Percentiles rank a stretch among this genome's conserved stretches.
These are phyloP conservation scores for Cercophora sp. DNA, from an alignment of 495 filamentous ascomycete genomes.

Conservation along the genomic window DNA sequence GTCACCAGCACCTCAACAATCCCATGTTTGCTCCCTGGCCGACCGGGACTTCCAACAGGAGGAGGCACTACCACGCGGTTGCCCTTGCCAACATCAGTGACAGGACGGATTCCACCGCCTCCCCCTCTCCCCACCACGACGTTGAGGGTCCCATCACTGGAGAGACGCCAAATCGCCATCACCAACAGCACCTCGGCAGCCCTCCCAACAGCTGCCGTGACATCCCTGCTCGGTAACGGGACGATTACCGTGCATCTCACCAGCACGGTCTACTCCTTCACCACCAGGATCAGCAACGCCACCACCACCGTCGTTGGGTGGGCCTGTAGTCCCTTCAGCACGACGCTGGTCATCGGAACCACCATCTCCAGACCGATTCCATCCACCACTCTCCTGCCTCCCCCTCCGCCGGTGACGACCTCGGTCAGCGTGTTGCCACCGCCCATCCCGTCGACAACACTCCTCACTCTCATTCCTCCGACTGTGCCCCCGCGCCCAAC, in stretches of 20 bases:
- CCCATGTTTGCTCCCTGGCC: background rate
- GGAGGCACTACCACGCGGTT: no score
- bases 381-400: no score
- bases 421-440: background rate
- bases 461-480: no score
- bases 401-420: background rate
- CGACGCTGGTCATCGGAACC: background rate
- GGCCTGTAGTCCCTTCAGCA: background rate
- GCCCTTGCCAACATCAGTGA: no score
- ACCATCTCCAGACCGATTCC: background rate
- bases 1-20: conserved; percentile 9
- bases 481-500: no score
- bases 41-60: no score
- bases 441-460: no score
- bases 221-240: background rate
- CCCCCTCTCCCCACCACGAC: no score
- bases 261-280: background rate
- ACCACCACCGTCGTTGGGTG: background rate
- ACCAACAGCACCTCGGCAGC: background rate
- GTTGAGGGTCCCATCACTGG: no score
- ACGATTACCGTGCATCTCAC: conserved; percentile 6
- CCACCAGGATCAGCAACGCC: background rate
- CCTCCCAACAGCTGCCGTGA: background rate
- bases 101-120: no score
- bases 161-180: no score